Evolutionary conservation across 2,329 filamentous ascomycete species (phyloP).

Genomic region (Penicillium sp.): DNA sequence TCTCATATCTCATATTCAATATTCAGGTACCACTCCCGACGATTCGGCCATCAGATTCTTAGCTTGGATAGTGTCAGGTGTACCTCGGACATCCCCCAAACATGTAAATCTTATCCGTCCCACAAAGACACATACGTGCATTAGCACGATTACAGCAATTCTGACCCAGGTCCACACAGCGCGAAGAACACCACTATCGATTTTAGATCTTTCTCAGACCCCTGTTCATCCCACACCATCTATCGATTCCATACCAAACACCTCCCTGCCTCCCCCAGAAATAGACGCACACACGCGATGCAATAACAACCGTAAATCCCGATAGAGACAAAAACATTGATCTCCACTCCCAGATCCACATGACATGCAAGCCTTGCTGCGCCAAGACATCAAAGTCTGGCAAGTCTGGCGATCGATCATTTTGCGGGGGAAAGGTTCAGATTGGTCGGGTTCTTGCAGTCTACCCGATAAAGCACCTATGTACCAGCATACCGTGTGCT

Average conservation of each 20-base stretch:
- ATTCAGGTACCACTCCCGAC: constrained; percentile 3
- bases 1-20: constrained; percentile 13
- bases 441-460: constrained; percentile 13
- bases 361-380: constrained; percentile 19
- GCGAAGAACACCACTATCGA: constrained; percentile 15
- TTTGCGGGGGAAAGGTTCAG: constrained; percentile 20
- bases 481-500: constrained; percentile 9
- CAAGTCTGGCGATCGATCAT: constrained; percentile 8
- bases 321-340: not conserved
- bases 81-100: constrained; percentile 2
- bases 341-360: not conserved
- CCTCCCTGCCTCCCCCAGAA: not conserved
- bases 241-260: not conserved
- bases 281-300: not conserved
- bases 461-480: constrained; percentile 9
- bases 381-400: constrained; percentile 1
- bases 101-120: constrained; percentile 14
- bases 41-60: constrained; percentile 10
- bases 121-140: constrained; percentile 9
- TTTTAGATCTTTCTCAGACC: constrained; percentile 17
- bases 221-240: constrained; percentile 3
- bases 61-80: not conserved
- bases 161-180: constrained; percentile 14
- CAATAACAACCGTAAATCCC: not conserved
- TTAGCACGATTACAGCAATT: constrained; percentile 14